Evolutionary conservation across 768 basidiomycete species (phyloP).

Genomic region (Psilocybe subaeruginosa): DNA sequence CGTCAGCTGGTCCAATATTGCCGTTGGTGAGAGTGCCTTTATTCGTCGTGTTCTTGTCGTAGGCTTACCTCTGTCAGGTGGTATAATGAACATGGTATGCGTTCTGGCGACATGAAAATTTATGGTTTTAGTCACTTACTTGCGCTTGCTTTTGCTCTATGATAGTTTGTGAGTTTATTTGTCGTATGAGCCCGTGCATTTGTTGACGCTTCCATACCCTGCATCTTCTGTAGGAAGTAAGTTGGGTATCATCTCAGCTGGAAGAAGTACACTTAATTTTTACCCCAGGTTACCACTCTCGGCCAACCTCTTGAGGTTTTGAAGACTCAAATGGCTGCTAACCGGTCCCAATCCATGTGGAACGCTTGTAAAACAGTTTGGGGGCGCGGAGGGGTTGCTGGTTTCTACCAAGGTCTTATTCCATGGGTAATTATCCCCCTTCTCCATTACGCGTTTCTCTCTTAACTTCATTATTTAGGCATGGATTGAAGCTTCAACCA

Average conservation of each 20-base stretch:
- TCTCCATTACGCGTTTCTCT: neutral
- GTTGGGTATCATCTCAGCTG: slow-evolving; percentile 29
- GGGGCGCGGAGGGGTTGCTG: slow-evolving; percentile 85
- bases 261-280: slow-evolving; percentile 10
- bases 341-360: slow-evolving; percentile 88
- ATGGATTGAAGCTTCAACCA: slow-evolving; percentile 99
- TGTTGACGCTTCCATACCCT: slow-evolving; percentile 18
- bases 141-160: neutral
- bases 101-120: neutral
- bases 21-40: slow-evolving; percentile 68
- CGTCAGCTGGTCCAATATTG: slow-evolving; percentile 93
- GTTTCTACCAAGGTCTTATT: slow-evolving; percentile 98
- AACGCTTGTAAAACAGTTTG: slow-evolving; percentile 87
- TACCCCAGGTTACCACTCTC: slow-evolving; percentile 86
- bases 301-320: slow-evolving; percentile 98
- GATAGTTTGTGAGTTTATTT: slow-evolving; percentile 55
- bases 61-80: slow-evolving; percentile 56
- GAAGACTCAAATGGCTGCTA: slow-evolving; percentile 99
- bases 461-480: slow-evolving; percentile 65
- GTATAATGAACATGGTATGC: slow-evolving; percentile 96
- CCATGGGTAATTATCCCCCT: slow-evolving; percentile 73
- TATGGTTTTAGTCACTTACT: neutral
- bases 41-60: slow-evolving; percentile 18
- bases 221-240: slow-evolving; percentile 63
- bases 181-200: neutral